phyloP scores from a whole-genome alignment of 352 stramenopile genomes.

The Bremia lactucae region DNA sequence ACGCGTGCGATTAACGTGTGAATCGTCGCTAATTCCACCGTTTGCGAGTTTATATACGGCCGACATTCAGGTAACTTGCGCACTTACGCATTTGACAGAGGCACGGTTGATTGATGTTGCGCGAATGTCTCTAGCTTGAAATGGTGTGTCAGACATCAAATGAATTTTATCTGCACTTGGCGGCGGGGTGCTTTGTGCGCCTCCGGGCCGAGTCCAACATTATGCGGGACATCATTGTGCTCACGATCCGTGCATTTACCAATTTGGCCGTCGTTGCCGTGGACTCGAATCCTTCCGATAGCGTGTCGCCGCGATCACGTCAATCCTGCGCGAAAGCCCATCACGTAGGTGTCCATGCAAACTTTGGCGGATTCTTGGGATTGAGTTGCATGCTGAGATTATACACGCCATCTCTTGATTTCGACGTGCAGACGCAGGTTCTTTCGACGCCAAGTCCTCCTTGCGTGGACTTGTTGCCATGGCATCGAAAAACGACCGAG shows the following conservation, averaged over 20 bases:
- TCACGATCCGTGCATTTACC: slow-evolving; percentile 68
- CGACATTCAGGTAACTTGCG: slow-evolving; percentile 38
- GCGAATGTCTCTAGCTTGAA: slow-evolving; percentile 28
- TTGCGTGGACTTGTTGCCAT: slow-evolving; percentile 50
- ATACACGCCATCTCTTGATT: slow-evolving; percentile 43
- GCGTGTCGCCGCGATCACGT: slow-evolving; percentile 49
- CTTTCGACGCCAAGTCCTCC: slow-evolving; percentile 15
- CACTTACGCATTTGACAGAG: not conserved
- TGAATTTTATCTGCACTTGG: slow-evolving; percentile 56
- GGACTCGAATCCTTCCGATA: too few species aligned
- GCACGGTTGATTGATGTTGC: not conserved
- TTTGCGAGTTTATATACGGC: slow-evolving; percentile 70
- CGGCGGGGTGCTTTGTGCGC: slow-evolving; percentile 45
- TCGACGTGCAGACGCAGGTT: slow-evolving; percentile 27
- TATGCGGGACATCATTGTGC: slow-evolving; percentile 72
- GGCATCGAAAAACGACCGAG: slow-evolving; percentile 35
- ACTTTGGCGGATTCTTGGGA: slow-evolving; percentile 32
- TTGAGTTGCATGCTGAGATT: slow-evolving; percentile 48
- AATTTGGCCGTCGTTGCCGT: slow-evolving; percentile 40
- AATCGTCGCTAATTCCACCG: slow-evolving; percentile 68
- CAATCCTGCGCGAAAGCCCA: too few species aligned
- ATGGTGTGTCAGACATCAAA: slow-evolving; percentile 44
- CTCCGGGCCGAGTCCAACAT: slow-evolving; percentile 66
- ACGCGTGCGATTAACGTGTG: slow-evolving; percentile 61
- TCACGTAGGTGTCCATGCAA: slow-evolving; percentile 35